Evolutionary conservation across 345 rosid species (phyloP).

Genomic region (Kandelia obovata): DNA sequence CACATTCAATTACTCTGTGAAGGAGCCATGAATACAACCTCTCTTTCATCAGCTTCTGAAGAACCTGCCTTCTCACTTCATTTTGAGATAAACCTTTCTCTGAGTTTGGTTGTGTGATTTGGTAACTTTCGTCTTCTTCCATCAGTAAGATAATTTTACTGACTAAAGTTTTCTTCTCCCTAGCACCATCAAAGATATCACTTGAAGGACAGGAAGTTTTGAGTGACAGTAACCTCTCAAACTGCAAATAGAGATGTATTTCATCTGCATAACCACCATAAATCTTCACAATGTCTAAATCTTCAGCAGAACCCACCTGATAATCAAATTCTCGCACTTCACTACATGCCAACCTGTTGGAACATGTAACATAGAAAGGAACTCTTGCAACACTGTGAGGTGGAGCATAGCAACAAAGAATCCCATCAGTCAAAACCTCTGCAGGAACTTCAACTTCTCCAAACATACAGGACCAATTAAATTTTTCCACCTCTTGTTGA

Average conservation of each 20-base stretch:
- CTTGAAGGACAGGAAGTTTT: constrained; percentile 26
- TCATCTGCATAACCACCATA: constrained; percentile 26
- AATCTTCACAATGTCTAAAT: constrained; percentile 25
- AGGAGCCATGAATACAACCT: constrained; percentile 76
- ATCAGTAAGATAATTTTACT: constrained; percentile 57
- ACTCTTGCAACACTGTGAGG: constrained; percentile 64
- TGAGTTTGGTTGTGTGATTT: constrained; percentile 39
- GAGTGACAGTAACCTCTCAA: constrained; percentile 56
- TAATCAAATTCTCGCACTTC: constrained; percentile 95
- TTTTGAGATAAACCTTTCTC: constrained; percentile 39
- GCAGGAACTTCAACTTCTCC: constrained; percentile 98
- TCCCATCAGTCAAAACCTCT: constrained; percentile 71
- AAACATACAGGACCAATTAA: constrained; percentile 92
- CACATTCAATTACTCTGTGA: constrained; percentile 67
- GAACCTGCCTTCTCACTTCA: constrained; percentile 44
- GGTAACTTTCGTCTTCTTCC: constrained; percentile 63
- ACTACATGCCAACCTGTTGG: constrained; percentile 91
- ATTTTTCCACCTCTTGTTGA: constrained; percentile 46
- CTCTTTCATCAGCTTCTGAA: constrained; percentile 73
- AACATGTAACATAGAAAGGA: constrained; percentile 87
- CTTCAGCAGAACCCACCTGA: constrained; percentile 35
- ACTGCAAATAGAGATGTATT: constrained; percentile 46
- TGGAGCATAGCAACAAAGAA: constrained; percentile 70
- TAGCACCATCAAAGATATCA: constrained; percentile 18
- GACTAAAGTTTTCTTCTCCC: constrained; percentile 49